phyloP scores from a whole-genome alignment of 2,329 filamentous ascomycete genomes.

The Saccharata proteae region DNA sequence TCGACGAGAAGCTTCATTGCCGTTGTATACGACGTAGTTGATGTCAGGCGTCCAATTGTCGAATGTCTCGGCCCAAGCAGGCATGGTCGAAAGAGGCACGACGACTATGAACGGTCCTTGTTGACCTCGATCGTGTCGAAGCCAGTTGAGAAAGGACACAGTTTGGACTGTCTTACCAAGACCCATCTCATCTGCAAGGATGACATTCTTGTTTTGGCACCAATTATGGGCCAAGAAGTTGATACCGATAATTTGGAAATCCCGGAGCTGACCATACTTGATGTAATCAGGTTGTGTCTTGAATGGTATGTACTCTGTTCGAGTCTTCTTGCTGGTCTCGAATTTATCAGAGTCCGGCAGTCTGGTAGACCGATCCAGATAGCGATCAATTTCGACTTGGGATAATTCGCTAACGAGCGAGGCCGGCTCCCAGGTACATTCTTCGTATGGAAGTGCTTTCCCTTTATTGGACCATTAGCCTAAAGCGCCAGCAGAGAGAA shows the following conservation, averaged over 20 bases:
- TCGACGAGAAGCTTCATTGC: slow-evolving; percentile 71
- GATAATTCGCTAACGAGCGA: slow-evolving; percentile 64
- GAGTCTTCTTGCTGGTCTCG: slow-evolving; percentile 64
- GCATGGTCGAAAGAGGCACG: slow-evolving; percentile 94
- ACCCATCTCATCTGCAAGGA: slow-evolving; percentile 97
- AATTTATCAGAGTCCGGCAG: slow-evolving; percentile 68
- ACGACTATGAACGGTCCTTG: slow-evolving; percentile 94
- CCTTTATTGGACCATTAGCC: slow-evolving; percentile 22
- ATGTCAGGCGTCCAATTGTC: slow-evolving; percentile 91
- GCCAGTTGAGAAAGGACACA: slow-evolving; percentile 92
- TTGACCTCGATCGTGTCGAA: slow-evolving; percentile 77
- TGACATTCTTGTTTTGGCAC: slow-evolving; percentile 88
- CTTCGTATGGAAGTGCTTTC: slow-evolving; percentile 87
- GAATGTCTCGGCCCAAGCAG: slow-evolving; percentile 96
- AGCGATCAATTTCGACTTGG: slow-evolving; percentile 84
- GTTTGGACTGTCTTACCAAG: slow-evolving; percentile 97
- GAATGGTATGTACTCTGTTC: slow-evolving; percentile 42
- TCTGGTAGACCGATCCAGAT: slow-evolving; percentile 68
- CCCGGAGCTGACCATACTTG: slow-evolving; percentile 69
- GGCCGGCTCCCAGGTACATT: slow-evolving; percentile 84
- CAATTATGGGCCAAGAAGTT: slow-evolving; percentile 97
- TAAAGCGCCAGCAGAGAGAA: slow-evolving; percentile 9
- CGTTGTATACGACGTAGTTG: slow-evolving; percentile 95
- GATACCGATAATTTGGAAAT: slow-evolving; percentile 86
- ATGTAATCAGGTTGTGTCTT: slow-evolving; percentile 79